Evolutionary conservation across 257 asterid species (phyloP), one percentile per base, ranked within the genome.

Genomic region (Solanum appendiculatum): DNA sequence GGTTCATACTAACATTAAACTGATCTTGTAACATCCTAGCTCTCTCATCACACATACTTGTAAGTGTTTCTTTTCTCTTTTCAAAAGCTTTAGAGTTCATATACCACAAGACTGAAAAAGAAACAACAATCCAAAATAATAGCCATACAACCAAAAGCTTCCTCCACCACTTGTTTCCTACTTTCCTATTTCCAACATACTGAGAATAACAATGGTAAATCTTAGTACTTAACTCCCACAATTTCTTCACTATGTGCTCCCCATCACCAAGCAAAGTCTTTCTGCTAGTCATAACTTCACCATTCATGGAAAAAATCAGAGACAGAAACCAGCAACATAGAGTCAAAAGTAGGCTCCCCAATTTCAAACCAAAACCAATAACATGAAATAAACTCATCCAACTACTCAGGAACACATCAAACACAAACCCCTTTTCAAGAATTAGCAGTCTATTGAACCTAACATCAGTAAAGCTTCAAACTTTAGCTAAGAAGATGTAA

Each of bases 11-110:
- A 84, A 96, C 99, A 91, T 95, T 96, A 72, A 96, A 96, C 92
- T 97, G 99, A 93, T 97, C 99, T 86, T 96, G 99, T 87, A 97
- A 86, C 99, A 97, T 96, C 91, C 99, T 91, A 42, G 99, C 98
- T 92, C 99, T 93, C 91, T 96, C 99, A 82, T 97, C 99, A 66
- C 99, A 96, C 99, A 95, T 97, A 68, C 98, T 95, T 36, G 96
- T 91, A 27, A 97, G 95, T 5, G 96, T 93, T 75, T 95, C 99
- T 86, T 95, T 97, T 93, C 98, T 94, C 94, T 91, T 96, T 87
- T 94, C 98, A 84, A 82, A 42, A 48, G 96, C 93, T 48, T 86
- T 92, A 18, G 96, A 92, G 68, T 90, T 92, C 93, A 95, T 91
- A 82, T 85, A 91, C 95, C 93, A 92, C 13, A 93, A 95, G 7